Conservation (phyloP, 2,329 filamentous ascomycete genomes). For the Ophiostoma ulmi region DNA sequence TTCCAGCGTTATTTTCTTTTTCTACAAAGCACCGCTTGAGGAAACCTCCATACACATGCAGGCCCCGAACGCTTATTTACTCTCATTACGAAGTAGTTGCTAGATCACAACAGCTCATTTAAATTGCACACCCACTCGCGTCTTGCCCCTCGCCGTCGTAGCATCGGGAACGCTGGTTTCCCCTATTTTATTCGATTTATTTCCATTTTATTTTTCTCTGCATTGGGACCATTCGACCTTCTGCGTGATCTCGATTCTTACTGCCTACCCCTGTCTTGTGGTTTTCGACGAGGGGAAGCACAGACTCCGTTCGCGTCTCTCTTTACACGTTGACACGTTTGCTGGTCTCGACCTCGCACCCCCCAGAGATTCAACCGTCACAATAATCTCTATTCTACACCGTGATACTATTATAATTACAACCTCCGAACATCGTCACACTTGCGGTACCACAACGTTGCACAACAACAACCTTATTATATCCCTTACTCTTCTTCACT, state of each 20-base stretch:
- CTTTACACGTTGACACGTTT: slow-evolving; percentile 7
- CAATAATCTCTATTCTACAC: neutral
- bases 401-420: neutral
- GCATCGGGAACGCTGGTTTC: slow-evolving; percentile 21
- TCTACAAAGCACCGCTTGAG: neutral
- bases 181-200: slow-evolving; percentile 14
- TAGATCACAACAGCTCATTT: slow-evolving; percentile 16
- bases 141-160: slow-evolving; percentile 23
- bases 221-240: neutral
- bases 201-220: neutral
- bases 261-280: neutral
- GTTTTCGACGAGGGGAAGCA: slow-evolving; percentile 17
- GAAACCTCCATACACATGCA: neutral
- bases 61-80: neutral
- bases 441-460: neutral
- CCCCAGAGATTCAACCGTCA: neutral
- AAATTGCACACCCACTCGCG: slow-evolving; percentile 19
- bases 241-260: slow-evolving; percentile 6
- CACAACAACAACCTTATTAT: neutral
- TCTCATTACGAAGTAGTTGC: neutral
- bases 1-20: neutral
- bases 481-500: neutral
- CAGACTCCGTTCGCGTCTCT: slow-evolving; percentile 11
- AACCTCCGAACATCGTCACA: neutral
- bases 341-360: neutral